A percentile compares a stretch with the other conserved stretches of the same genome.
Conservation (phyloP, 148 eudicot genomes). For the Talinum fruticosum region DNA sequence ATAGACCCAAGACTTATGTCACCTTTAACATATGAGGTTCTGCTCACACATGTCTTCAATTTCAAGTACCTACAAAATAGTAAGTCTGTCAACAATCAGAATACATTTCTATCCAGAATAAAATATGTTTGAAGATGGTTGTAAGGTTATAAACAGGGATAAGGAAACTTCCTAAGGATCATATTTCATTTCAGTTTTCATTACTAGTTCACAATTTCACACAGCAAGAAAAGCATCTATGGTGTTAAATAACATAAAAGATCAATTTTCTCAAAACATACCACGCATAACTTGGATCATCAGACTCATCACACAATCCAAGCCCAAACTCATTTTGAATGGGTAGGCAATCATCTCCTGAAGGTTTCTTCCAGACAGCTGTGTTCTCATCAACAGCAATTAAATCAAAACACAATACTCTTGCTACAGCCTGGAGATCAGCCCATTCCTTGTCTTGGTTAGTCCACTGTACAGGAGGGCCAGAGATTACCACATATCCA, state of each 20-base stretch:
- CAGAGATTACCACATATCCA: slow-evolving; percentile 89
- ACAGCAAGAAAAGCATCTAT: not conserved
- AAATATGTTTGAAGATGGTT: not conserved
- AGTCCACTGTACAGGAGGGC: slow-evolving; percentile 96
- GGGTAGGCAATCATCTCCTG: slow-evolving; percentile 71
- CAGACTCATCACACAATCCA: slow-evolving; percentile 65
- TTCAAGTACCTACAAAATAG: slow-evolving; percentile 68
- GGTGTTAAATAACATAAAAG: not conserved
- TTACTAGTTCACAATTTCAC: not conserved
- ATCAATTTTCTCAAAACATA: slow-evolving; percentile 27
- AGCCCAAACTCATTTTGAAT: slow-evolving; percentile 86
- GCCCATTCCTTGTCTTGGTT: slow-evolving; percentile 98
- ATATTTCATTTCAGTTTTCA: not conserved
- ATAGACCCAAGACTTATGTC: slow-evolving; percentile 67
- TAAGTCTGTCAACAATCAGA: no score
- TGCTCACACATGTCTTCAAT: slow-evolving; percentile 82
- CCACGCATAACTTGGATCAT: slow-evolving; percentile 90
- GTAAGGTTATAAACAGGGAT: not conserved
- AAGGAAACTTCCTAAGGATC: not conserved
- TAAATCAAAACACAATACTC: slow-evolving; percentile 90
- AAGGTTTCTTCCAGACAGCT: slow-evolving; percentile 88
- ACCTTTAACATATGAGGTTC: slow-evolving; percentile 60
- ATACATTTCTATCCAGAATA: not conserved
- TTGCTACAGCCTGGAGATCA: slow-evolving; percentile 93
- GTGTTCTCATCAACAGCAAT: slow-evolving; percentile 93